Base-by-base conservation (phyloP, 495 filamentous ascomycete genomes). In the Aspergillus sclerotioniger region DNA sequence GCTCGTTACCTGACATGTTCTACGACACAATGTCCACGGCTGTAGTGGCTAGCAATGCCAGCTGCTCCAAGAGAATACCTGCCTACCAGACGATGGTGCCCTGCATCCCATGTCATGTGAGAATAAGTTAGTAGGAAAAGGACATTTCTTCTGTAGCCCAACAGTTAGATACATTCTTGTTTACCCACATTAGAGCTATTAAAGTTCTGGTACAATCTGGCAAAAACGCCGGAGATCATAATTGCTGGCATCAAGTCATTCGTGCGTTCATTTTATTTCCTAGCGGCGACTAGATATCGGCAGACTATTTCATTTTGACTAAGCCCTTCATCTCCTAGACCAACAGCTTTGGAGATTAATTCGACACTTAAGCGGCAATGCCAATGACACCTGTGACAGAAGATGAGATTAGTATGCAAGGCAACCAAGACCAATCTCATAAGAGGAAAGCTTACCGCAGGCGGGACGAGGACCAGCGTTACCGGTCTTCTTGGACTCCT, bases 401-500 rank as follows among this genome's bases (percentile, higher is more conserved):
- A 52, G 28, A 35, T 49, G 25, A 31, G 45, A 29, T 52, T 47
- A 43, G 37, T 35, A 31, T 32, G 7, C n/a, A n/a, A 17, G 25
- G 2, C 51, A 9, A 4, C 16, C 20, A 32, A 25, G 25, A 25
- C 37, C 25, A 37, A 54, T n/a, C 13, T 15, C 37, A 12, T 10
- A 4, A 21, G 25, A 1, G 8, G 53, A 53, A 46, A 44, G 78
- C 82, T 73, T 84, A 85, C 93, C 94, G 76, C 94, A 98, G 69
- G 94, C 95, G 64, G 93, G 94, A 65, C 94, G 89, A 55, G 75
- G 67, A 62, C 94, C 94, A 71, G 93, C 95, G 73, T 97, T 98
- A 60, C 94, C 95, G 50, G 95, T 98, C 84, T 92, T 96, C 80
- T 94, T 90, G 67, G 91, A 95, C 83, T 96, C 90, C 79, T 90